Evolutionary conservation across 345 rosid genomes (phyloP), one percentile per base, ranked within the genome.

Genomic region (Syzygium oleosum): DNA sequence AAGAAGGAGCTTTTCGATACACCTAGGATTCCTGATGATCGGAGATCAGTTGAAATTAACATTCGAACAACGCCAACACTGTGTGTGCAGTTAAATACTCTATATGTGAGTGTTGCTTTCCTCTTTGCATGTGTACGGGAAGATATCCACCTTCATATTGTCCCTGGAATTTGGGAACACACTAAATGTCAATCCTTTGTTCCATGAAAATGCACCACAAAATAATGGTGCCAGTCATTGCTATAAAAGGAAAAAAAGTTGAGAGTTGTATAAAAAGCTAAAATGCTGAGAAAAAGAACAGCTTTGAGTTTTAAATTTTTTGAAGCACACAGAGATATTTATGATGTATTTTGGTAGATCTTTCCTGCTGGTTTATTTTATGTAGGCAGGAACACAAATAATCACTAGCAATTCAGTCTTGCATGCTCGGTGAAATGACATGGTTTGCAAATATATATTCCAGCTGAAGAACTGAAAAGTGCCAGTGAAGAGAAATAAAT

Each of bases 81-180:
- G 16, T 97, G 99, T 88, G 99, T 96, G 89, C 99, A 94, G 94
- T 92, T 96, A 85, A 98, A 98, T 93, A 94, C 99, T 54, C 90
- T 98, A 91, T 91, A 94, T 92, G 99, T 98, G 92, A 93, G 95
- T 68, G 84, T 10, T 86, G 68, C n/a, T 68, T 52, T 78, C 83
- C 65, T 84, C 43, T 34, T 73, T 34, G 49, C 80, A 68, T 34
- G 79, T 68, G 79, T 52, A 84, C 2, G 29, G 14, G 27, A 52
- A 52, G 38, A 52, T 52, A 15, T n/a, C 55, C 52, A 46, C 53
- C 14, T 49, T 29, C 38, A 52, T 84, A 46, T 25, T 49, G 85
- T 12, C 38, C 55, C 80, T 73, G 46, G 13, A 68, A 68, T 34
- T 73, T 17, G 49, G 3, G 14, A 34, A 34, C 80, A 73, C 25